Evolutionary conservation across 352 stramenopile species (phyloP), one percentile per base, ranked within the genome.

Genomic region (Elongisporangium senticosum): DNA sequence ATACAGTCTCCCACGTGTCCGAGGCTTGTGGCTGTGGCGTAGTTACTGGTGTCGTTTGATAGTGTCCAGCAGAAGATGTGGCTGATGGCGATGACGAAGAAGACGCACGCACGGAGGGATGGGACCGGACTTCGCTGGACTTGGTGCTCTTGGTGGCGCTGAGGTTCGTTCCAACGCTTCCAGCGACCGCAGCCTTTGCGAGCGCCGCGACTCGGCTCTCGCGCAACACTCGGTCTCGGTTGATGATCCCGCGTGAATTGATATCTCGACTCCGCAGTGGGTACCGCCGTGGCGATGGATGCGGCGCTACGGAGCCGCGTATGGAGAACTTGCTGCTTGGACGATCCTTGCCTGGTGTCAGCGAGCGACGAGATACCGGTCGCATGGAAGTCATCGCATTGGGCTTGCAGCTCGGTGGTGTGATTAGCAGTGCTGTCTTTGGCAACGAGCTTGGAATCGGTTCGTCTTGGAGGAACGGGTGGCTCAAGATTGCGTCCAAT

Each of bases 391-490:
- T 17, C 7, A 20, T 13, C 58, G 19, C 48, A 20, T 59, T 64
- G 19, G 68, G 58, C 48, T 89, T 87, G 52, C 77, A 86, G 20
- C 77, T 58, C 28, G 81, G 83, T 6, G 86, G 86, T 2, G 86
- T 93, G 59, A 89, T 74, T 1, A 93, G 53, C 50, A 95, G 59
- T 10, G 86, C 82, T 3, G 79, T 83, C 37, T 65, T 71, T 4
- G 87, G 78, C 15, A 96, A 49, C 6, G 71, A 69, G n/a, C 61
- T 62, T 14, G 83, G 76, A 13, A 86, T 71, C 7, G 79, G 72
- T 21, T 87, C 72, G 39, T 89, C 75, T 10, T 64, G 55, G 14
- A 96, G 75, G 56, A 95, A 96, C 22, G 84, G 71, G 51, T 96
- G 87, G 24, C 74, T 72, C 3, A 92, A 69, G 61, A 96, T 93